phyloP scores from a whole-genome alignment of 2,329 filamentous ascomycete species.

The Macrophomina pseudophaseolina region DNA sequence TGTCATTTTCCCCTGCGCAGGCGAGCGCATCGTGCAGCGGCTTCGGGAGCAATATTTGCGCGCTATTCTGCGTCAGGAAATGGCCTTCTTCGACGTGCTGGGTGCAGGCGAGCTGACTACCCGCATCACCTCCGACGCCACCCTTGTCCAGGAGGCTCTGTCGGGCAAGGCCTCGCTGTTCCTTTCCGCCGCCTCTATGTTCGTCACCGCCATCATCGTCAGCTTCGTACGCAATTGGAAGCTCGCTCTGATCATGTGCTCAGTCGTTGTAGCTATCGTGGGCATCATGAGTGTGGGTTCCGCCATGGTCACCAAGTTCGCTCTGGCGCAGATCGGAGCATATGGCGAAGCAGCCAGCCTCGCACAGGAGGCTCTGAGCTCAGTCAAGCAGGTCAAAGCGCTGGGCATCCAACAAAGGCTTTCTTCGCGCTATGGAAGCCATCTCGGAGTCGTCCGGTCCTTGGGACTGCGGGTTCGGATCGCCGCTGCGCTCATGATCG shows the following conservation, averaged over 20 bases:
- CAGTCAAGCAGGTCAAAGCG: not conserved
- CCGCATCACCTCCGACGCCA: constrained; percentile 89
- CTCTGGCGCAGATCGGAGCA: not conserved
- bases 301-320: not conserved
- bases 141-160: constrained; percentile 90
- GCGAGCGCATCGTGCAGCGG: constrained; percentile 67
- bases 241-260: not conserved
- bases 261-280: not conserved
- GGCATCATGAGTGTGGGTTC: not conserved
- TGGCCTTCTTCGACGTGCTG: constrained; percentile 67
- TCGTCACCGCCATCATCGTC: constrained; percentile 71
- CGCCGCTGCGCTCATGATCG: not conserved
- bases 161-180: constrained; percentile 41
- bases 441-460: not conserved
- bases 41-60: constrained; percentile 66
- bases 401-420: not conserved
- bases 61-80: constrained; percentile 64
- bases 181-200: constrained; percentile 58
- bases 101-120: constrained; percentile 63
- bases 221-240: not conserved
- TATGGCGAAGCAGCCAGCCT: not conserved
- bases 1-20: constrained; percentile 65
- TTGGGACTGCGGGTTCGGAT: not conserved
- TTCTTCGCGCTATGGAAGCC: not conserved
- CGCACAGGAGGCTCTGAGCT: not conserved